phyloP scores from a whole-genome alignment of 1,284 basidiomycete genomes.

The Moesziomyces sp. region DNA sequence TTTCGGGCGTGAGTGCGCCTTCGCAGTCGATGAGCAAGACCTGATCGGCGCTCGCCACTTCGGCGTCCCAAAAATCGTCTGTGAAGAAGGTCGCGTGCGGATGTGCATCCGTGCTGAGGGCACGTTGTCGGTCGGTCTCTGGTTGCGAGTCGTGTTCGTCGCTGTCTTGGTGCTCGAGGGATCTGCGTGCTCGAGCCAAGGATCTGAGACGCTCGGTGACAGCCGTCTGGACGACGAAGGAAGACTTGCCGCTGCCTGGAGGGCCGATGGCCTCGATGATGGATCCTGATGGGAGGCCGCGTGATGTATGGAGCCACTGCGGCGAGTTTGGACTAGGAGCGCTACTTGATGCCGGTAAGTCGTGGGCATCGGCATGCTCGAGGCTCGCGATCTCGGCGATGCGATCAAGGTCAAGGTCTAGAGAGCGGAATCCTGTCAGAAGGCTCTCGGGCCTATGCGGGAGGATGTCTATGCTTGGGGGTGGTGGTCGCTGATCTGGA shows the following conservation, averaged over 20 bases:
- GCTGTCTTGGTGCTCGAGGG: neutral
- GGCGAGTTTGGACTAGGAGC: neutral
- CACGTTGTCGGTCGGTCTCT: neutral
- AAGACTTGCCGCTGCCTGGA: slow-evolving; percentile 38
- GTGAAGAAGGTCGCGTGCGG: slow-evolving; percentile 9
- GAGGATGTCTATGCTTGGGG: slow-evolving; percentile 7
- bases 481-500: neutral
- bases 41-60: slow-evolving; percentile 32
- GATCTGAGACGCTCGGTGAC: slow-evolving; percentile 37
- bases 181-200: slow-evolving; percentile 15
- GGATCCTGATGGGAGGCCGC: slow-evolving; percentile 38
- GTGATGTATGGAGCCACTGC: slow-evolving; percentile 7
- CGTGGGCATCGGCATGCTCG: slow-evolving; percentile 12
- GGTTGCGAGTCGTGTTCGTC: neutral
- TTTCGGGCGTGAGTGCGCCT: slow-evolving; percentile 35
- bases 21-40: slow-evolving; percentile 42
- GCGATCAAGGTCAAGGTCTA: slow-evolving; percentile 36
- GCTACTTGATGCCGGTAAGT: neutral
- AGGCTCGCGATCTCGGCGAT: slow-evolving; percentile 18
- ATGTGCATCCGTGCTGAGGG: neutral
- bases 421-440: slow-evolving; percentile 25
- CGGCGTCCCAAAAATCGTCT: slow-evolving; percentile 49
- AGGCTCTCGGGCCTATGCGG: slow-evolving; percentile 6
- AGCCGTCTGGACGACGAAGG: slow-evolving; percentile 27
- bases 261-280: slow-evolving; percentile 39